phyloP scores from a whole-genome alignment of 495 filamentous ascomycete species.

The Tetracladium setigerum region DNA sequence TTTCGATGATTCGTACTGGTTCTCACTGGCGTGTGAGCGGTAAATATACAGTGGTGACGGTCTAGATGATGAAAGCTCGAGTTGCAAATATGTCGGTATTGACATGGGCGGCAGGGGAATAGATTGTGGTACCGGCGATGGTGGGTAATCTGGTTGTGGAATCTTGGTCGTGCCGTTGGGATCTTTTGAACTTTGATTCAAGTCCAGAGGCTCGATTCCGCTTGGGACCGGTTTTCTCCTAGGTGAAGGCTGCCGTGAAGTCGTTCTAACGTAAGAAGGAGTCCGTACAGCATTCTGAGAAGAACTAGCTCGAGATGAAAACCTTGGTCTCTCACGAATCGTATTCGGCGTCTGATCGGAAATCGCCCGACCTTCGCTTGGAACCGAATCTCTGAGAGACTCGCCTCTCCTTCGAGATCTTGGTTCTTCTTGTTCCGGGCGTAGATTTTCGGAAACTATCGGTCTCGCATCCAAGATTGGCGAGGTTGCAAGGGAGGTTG shows the following conservation, averaged over 20 bases:
- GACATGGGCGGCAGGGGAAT: slow-evolving; percentile 75
- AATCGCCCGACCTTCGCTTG: neutral
- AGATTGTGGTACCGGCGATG: slow-evolving; percentile 17
- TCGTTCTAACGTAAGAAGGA: slow-evolving; percentile 13
- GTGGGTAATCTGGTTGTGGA: slow-evolving; percentile 1
- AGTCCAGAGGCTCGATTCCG: slow-evolving; percentile 16
- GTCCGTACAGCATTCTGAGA: slow-evolving; percentile 6
- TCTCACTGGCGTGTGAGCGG: slow-evolving; percentile 60
- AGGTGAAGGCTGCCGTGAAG: slow-evolving; percentile 12
- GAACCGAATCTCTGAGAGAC: neutral
- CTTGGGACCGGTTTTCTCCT: slow-evolving; percentile 10
- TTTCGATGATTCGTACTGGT: slow-evolving; percentile 93
- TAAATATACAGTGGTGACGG: slow-evolving; percentile 88
- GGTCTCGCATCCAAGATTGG: slow-evolving; percentile 10
- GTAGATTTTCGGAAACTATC: slow-evolving; percentile 1
- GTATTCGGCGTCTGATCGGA: slow-evolving; percentile 6
- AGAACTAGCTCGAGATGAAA: slow-evolving; percentile 15
- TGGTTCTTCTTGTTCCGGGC: neutral
- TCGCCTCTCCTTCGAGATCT: neutral
- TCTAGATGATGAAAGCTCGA: slow-evolving; percentile 73
- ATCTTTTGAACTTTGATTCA: slow-evolving; percentile 2
- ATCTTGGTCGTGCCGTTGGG: slow-evolving; percentile 1
- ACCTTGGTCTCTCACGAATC: slow-evolving; percentile 6
- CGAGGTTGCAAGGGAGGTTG: slow-evolving; percentile 10
- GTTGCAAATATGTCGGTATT: slow-evolving; percentile 78